A percentile compares a stretch with the other conserved stretches of the same genome.
phyloP scores from a whole-genome alignment of 257 asterid species.

The Solanum rostratum region DNA sequence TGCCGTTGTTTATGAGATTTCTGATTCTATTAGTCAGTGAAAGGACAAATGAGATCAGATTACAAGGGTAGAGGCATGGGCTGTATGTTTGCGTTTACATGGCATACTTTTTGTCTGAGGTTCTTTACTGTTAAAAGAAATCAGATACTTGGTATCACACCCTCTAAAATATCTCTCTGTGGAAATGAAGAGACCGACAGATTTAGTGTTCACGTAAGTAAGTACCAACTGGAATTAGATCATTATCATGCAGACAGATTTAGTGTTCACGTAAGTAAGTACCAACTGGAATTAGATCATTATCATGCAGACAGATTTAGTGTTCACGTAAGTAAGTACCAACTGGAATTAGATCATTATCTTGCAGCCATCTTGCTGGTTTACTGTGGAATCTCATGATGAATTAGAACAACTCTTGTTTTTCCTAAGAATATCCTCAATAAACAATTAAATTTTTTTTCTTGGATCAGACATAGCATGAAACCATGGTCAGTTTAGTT shows the following conservation, averaged over 20 bases:
- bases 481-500: slow-evolving; percentile 25
- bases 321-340: slow-evolving; percentile 61
- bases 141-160: not conserved
- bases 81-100: not conserved
- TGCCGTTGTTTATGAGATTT: not conserved
- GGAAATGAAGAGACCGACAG: slow-evolving; percentile 56
- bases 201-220: slow-evolving; percentile 54
- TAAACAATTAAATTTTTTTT: not conserved
- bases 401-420: not conserved
- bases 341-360: slow-evolving; percentile 54
- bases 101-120: not conserved
- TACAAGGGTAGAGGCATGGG: not conserved
- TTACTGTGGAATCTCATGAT: not conserved
- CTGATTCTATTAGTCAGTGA: not conserved
- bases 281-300: slow-evolving; percentile 57
- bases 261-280: slow-evolving; percentile 55
- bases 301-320: slow-evolving; percentile 62
- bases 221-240: slow-evolving; percentile 61
- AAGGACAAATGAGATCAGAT: not conserved
- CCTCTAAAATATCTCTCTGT: not conserved
- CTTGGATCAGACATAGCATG: slow-evolving; percentile 31
- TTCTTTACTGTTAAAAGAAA: not conserved
- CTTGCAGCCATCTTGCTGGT: slow-evolving; percentile 83
- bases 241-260: slow-evolving; percentile 66
- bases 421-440: not conserved